Percentiles rank a stretch among this genome's conserved stretches.
These are phyloP conservation scores for Theobroma grandiflorum DNA, from an alignment of 441 rosid species.

Conservation along the genomic window DNA sequence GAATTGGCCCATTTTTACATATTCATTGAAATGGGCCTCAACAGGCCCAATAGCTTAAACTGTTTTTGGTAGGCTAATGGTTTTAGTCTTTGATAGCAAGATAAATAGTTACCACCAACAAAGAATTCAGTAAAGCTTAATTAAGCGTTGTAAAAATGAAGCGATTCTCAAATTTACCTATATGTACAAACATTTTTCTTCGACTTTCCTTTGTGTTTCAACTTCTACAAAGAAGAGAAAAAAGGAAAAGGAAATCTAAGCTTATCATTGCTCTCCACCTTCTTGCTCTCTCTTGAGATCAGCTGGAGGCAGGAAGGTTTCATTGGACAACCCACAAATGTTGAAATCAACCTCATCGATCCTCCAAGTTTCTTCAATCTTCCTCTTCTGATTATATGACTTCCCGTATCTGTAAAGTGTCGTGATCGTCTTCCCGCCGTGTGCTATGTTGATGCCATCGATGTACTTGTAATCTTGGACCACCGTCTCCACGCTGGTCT, in stretches of 20 bases:
- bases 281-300: conserved; percentile 69
- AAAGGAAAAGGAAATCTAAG: neutral
- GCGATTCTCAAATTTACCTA: neutral
- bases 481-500: conserved; percentile 75
- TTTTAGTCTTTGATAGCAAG: too few species aligned
- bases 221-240: neutral
- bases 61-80: too few species aligned
- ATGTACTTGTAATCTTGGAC: conserved; percentile 69
- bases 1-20: neutral
- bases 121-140: neutral
- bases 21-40: too few species aligned
- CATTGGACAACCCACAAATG: conserved; percentile 74
- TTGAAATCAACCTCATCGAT: conserved; percentile 94
- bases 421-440: conserved; percentile 67
- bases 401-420: conserved; percentile 72
- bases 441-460: conserved; percentile 77
- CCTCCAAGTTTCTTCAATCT: conserved; percentile 86
- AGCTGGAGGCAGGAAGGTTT: conserved; percentile 87
- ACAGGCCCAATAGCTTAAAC: neutral
- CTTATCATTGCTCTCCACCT: conserved; percentile 39
- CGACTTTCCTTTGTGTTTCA: neutral
- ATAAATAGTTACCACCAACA: too few species aligned
- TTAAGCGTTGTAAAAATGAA: neutral
- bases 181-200: neutral
- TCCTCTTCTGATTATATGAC: conserved; percentile 66